Evolutionary conservation across 2,329 filamentous ascomycete genomes (phyloP).

Genomic region (Phoma sp.): DNA sequence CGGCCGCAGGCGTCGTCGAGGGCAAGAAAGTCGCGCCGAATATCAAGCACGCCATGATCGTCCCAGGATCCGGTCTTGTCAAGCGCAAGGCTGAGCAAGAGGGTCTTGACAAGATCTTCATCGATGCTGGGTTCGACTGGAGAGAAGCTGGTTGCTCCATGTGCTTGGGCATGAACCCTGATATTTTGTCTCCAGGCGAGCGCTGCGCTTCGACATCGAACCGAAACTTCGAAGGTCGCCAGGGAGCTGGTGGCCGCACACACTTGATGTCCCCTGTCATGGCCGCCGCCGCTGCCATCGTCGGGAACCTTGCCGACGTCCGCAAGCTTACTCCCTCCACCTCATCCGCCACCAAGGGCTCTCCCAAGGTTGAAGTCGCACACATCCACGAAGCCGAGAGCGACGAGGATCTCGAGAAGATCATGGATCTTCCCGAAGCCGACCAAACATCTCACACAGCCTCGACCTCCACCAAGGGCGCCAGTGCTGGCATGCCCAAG

Average conservation of each 20-base stretch:
- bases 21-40: constrained; percentile 87
- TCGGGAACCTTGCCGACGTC: constrained; percentile 90
- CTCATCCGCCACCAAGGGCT: constrained; percentile 54
- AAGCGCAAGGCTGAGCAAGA: constrained; percentile 91
- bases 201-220: constrained; percentile 95
- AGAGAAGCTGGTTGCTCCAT: constrained; percentile 98
- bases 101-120: constrained; percentile 91
- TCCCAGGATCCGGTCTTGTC: constrained; percentile 92
- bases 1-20: constrained; percentile 83
- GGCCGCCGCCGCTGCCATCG: constrained; percentile 89
- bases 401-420: constrained; percentile 68
- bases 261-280: constrained; percentile 98
- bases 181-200: constrained; percentile 90
- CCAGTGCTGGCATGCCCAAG: constrained; percentile 73
- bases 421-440: constrained; percentile 64
- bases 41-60: constrained; percentile 93
- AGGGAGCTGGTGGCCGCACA: constrained; percentile 88
- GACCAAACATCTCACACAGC: constrained; percentile 74
- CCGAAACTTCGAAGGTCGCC: constrained; percentile 95
- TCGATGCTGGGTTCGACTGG: constrained; percentile 95
- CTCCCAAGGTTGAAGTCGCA: constrained; percentile 64
- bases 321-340: constrained; percentile 71
- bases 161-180: constrained; percentile 99
- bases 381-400: constrained; percentile 64
- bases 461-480: constrained; percentile 54